Evolutionary conservation across 352 stramenopile genomes (phyloP), one percentile per base, ranked within the genome.

Genomic region (Pythium monospermum): DNA sequence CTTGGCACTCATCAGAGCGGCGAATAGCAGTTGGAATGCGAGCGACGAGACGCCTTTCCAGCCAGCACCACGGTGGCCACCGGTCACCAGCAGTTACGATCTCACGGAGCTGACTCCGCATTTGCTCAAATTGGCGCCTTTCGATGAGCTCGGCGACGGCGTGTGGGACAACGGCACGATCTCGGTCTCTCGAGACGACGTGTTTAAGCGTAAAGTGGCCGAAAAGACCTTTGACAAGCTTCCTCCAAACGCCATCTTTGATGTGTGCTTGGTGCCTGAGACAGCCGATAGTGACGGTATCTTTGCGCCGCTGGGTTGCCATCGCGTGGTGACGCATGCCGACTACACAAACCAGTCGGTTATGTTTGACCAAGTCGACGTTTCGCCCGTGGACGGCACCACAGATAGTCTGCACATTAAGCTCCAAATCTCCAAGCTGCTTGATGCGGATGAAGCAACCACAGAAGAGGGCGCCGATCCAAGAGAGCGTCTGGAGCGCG

Each of bases 101-200:
- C 49, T 87, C 6, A 35, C 49, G 2, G 26, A 58, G 1, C 53
- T 93, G 32, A 83, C 71, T 12, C 62, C 73, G 2, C 59, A 53
- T 6, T 33, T 72, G 18, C 32, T 93, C 4, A 91, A 93, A 45
- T 51, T 53, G 13, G 76, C 83, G 7, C 39, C 46, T 4, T 15
- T 88, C 1, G 73, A 88, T 10, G 64, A 86, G 2, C 53, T 93
- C 11, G 72, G 73, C 2, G 58, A 55, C 7, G 83, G 79, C 11
- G 79, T 91, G 4, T 85, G 79, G 72, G 70, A 76, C 13, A 93
- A 93, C 38, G 78, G 75, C 12, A 87, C 79, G 5, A 83, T 93
- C 18, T 71, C 70, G 0, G 68, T 93, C 4, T 87, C 77, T 0
- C 54, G 80, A 47, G 82, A 93, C 28, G 75, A 93, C 42, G 68